phyloP scores from a whole-genome alignment of 2,329 filamentous ascomycete genomes.

The Hypoxylon sp. region DNA sequence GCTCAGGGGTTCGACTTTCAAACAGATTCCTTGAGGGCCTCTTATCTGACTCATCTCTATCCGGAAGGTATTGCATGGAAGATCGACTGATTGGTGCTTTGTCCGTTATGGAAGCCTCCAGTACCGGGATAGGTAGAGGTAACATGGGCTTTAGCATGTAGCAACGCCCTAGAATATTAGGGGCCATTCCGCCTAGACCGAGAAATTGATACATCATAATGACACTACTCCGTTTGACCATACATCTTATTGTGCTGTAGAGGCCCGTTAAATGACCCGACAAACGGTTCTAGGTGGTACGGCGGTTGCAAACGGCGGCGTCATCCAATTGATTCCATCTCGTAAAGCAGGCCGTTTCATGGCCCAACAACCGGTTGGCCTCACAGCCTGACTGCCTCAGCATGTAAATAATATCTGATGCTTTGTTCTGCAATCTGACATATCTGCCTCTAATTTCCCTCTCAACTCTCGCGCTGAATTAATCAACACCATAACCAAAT shows the following conservation, averaged over 20 bases:
- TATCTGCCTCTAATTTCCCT: background rate
- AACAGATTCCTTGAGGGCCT: background rate
- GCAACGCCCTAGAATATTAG: background rate
- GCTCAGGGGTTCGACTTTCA: background rate
- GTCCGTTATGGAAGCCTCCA: background rate
- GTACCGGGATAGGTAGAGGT: background rate
- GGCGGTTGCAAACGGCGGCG: background rate
- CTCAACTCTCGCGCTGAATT: background rate
- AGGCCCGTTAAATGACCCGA: background rate
- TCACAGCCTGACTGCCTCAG: background rate
- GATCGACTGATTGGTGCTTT: background rate
- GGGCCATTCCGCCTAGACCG: background rate
- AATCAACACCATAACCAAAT: background rate
- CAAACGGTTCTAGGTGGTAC: background rate
- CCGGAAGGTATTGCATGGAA: too few relatives aligned
- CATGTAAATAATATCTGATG: slow-evolving; percentile 10
- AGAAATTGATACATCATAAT: slow-evolving; percentile 1
- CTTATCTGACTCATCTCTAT: background rate
- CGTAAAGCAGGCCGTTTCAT: background rate
- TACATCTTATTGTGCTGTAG: background rate
- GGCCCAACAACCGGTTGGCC: background rate
- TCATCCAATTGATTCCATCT: slow-evolving; percentile 1
- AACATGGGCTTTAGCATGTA: background rate
- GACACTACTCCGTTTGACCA: background rate
- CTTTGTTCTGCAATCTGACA: slow-evolving; percentile 1